Conservation (phyloP, 306 rosid genomes). For the Potentilla sterilis region DNA sequence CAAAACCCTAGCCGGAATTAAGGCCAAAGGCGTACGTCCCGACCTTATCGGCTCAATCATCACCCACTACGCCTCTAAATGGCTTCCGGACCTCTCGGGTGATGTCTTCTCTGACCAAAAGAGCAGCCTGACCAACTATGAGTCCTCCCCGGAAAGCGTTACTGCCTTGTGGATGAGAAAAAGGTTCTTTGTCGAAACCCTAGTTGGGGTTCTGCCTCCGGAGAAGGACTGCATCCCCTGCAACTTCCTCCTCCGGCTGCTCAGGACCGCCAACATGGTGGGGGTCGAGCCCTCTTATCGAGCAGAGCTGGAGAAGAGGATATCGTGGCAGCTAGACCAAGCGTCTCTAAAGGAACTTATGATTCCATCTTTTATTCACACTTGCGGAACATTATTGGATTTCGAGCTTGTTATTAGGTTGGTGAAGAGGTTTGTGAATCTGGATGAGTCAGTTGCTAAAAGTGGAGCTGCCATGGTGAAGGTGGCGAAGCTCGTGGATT, state of each 20-base stretch:
- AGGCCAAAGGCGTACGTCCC: conserved; percentile 71
- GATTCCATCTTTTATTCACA: conserved; percentile 93
- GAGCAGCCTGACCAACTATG: conserved; percentile 28
- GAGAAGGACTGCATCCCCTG: conserved; percentile 85
- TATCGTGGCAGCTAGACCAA: conserved; percentile 80
- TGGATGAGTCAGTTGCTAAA: conserved; percentile 55
- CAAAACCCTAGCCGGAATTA: conserved; percentile 75
- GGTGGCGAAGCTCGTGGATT: conserved; percentile 79
- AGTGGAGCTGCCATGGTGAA: conserved; percentile 64
- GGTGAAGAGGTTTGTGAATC: conserved; percentile 62
- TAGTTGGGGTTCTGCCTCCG: conserved; percentile 79
- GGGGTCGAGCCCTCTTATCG: conserved; percentile 55
- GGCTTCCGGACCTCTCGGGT: conserved; percentile 84
- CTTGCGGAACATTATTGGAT: conserved; percentile 74
- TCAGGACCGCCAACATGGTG: conserved; percentile 80
- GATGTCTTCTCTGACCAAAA: conserved; percentile 24
- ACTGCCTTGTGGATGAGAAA: conserved; percentile 81
- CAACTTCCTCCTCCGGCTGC: conserved; percentile 78
- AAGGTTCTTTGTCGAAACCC: conserved; percentile 83
- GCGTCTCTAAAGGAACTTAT: conserved; percentile 73
- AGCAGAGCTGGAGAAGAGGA: conserved; percentile 66
- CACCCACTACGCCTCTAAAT: conserved; percentile 85
- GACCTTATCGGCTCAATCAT: conserved; percentile 81
- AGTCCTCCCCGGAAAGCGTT: conserved; percentile 55
- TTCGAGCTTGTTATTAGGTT: conserved; percentile 63